phyloP scores from a whole-genome alignment of 2,329 filamentous ascomycete genomes.

The Colletotrichum sidae region DNA sequence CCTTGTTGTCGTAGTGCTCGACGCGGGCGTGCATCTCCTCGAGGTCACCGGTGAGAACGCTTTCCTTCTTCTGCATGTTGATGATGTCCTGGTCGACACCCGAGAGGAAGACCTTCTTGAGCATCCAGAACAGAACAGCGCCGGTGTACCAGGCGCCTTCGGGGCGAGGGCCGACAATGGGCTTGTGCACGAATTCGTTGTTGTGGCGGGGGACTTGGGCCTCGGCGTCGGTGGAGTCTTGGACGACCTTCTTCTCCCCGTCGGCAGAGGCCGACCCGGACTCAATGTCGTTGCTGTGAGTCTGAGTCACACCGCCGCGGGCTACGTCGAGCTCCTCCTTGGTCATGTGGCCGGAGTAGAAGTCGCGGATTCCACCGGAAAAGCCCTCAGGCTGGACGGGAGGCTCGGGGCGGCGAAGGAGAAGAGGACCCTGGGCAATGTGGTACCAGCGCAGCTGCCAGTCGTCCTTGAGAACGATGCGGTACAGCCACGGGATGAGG shows the following conservation, averaged over 20 bases:
- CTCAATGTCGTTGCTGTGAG: conserved; percentile 41
- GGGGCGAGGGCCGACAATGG: conserved; percentile 47
- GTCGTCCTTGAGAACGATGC: conserved; percentile 66
- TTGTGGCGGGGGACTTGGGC: conserved; percentile 11
- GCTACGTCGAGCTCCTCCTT: conserved; percentile 56
- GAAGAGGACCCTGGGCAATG: conserved; percentile 59
- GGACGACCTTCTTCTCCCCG: conserved; percentile 46
- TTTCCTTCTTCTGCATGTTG: conserved; percentile 45
- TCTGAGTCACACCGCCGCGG: conserved; percentile 38
- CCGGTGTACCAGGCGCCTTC: conserved; percentile 53
- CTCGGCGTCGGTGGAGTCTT: conserved; percentile 38
- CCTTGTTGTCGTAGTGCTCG: conserved; percentile 70
- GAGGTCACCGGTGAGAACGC: conserved; percentile 63
- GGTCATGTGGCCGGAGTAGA: conserved; percentile 63
- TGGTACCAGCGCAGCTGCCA: conserved; percentile 66
- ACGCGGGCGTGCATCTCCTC: conserved; percentile 67
- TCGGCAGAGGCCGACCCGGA: conserved; percentile 35
- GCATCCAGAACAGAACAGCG: conserved; percentile 52
- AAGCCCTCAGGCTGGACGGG: conserved; percentile 50
- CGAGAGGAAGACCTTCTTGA: conserved; percentile 55
- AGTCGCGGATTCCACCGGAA: conserved; percentile 55
- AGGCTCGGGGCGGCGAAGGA: conserved; percentile 53
- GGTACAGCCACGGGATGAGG: conserved; percentile 65
- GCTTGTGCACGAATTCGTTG: conserved; percentile 36
- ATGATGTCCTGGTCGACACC: conserved; percentile 53